Percentiles rank a stretch among this genome's conserved stretches.
Conservation (phyloP, 1,284 basidiomycete species). For the Tylopilus orsonianus region DNA sequence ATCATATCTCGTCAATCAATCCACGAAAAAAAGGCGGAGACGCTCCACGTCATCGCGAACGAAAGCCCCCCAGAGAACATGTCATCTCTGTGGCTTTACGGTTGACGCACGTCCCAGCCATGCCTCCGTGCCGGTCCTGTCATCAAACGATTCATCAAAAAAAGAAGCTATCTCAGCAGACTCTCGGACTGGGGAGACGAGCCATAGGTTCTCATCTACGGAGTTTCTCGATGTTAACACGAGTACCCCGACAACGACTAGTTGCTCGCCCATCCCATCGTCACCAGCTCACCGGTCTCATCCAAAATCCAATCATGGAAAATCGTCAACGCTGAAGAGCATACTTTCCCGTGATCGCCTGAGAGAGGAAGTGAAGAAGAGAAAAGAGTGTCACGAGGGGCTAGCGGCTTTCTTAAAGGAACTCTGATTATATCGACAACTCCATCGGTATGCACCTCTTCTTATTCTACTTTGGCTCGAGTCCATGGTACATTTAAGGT, state of each 20-base stretch:
- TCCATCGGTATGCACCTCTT: neutral
- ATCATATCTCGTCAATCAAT: conserved; percentile 10
- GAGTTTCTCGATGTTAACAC: too few species aligned
- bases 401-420: conserved; percentile 59
- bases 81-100: conserved; percentile 22
- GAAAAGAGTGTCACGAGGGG: conserved; percentile 32
- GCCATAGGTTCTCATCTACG: neutral
- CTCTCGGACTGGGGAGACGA: neutral
- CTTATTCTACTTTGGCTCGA: neutral
- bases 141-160: neutral
- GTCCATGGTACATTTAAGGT: too few species aligned
- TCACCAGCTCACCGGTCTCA: conserved; percentile 2
- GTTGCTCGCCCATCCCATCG: neutral
- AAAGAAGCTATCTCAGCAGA: neutral
- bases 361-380: conserved; percentile 39
- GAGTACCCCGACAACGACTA: too few species aligned
- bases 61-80: conserved; percentile 17
- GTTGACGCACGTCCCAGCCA: conserved; percentile 1
- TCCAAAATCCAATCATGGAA: conserved; percentile 24
- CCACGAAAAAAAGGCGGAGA: conserved; percentile 14
- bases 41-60: neutral
- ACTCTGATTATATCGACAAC: conserved; percentile 26
- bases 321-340: conserved; percentile 53
- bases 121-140: neutral
- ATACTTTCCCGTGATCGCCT: conserved; percentile 61